Base-by-base conservation (phyloP, 2,329 filamentous ascomycete genomes). In the Colletotrichum lini region DNA sequence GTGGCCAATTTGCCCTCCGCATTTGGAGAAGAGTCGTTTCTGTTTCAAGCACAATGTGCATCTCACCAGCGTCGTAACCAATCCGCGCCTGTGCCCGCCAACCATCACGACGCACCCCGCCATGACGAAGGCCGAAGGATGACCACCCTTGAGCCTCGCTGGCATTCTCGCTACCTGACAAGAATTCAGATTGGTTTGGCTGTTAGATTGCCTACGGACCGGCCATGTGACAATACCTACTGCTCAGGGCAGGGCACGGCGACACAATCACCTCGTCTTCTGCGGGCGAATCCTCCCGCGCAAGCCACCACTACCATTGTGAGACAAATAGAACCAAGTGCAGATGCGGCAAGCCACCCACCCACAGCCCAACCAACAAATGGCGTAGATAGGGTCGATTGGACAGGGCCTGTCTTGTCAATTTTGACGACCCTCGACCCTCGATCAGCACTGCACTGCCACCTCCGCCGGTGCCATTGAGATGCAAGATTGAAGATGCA, bases 91-190 rank as follows among this genome's bases (percentile, higher is more conserved):
- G 42, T n/a, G 42, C 56, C 30, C 21, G 15, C 62, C 56, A 61
- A 23, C 60, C 66, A 65, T 15, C n/a, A 21, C 50, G 21, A 23
- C 18, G 16, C 52, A n/a, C 35, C 53, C 42, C 44, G 9, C 26
- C 44, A 57, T 40, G 42, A 50, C 40, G 40, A 23, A 66, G 63
- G 56, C 67, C 61, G 9, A 35, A 60, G 63, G 56, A 70, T 62
- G 9, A 35, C n/a, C 49, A 44, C 56, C 67, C 67, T 15, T 16
- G 63, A 15, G 16, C 18, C 26, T 45, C 15, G 30, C 40, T 45
- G 9, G 30, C 21, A 56, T 23, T 16, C 16, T 42, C 26, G 53
- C 45, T 67, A 57, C 60, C 6, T 62, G 35, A 44, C 23, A 61
- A 57, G 15, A 42, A 45, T 52, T n/a, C 21, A 35, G 57, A 26